A percentile compares a stretch with the other conserved stretches of the same genome.
Conservation (phyloP, 2,329 filamentous ascomycete genomes). For the Geosmithia putterillii region DNA sequence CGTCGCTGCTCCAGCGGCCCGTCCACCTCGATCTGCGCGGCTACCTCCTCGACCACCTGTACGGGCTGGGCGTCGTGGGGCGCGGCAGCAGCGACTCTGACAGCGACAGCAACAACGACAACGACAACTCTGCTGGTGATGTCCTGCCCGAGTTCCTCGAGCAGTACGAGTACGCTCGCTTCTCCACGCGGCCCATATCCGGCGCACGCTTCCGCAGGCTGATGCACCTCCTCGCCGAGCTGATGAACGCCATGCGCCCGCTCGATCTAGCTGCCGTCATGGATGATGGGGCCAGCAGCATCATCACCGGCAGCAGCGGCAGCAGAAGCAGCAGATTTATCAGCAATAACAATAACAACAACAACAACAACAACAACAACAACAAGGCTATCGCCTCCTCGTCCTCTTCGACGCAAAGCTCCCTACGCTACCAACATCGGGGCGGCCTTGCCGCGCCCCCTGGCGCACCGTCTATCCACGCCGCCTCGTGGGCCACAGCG, state of each 20-base stretch:
- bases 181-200: conserved; percentile 57
- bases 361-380: no score
- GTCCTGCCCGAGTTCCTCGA: conserved; percentile 60
- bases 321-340: no score
- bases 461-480: no score
- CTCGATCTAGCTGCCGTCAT: conserved; percentile 42
- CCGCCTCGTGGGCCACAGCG: conserved; percentile 21
- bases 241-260: conserved; percentile 64
- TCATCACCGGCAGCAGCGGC: neutral
- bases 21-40: conserved; percentile 63
- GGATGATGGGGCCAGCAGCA: conserved; percentile 9
- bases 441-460: no score
- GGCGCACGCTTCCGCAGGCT: conserved; percentile 62
- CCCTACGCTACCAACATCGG: no score
- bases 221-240: conserved; percentile 74
- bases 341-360: no score
- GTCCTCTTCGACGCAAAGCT: no score
- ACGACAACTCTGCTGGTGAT: conserved; percentile 20
- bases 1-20: conserved; percentile 59
- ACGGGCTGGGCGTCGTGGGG: conserved; percentile 47
- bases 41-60: conserved; percentile 63
- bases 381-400: no score
- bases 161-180: conserved; percentile 75
- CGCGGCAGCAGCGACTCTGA: no score
- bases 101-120: no score